A percentile compares a stretch with the other conserved stretches of the same genome.
These are phyloP conservation scores for Helianthus annuus DNA, from an alignment of 129 eudicot species.

Conservation along the genomic window DNA sequence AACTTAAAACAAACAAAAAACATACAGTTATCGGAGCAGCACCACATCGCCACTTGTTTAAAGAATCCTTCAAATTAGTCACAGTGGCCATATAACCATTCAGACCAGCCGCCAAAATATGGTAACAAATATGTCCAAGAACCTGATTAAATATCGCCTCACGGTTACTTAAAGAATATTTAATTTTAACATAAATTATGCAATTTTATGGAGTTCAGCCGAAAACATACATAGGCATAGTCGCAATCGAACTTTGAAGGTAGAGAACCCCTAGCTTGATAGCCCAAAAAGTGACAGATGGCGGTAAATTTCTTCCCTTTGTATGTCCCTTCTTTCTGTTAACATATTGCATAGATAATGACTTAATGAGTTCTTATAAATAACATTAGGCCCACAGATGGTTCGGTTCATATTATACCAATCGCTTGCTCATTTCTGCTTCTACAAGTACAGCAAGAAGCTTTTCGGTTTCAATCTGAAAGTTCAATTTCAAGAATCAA, in stretches of 20 bases:
- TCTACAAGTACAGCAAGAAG: slow-evolving; percentile 97
- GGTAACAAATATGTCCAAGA: slow-evolving; percentile 95
- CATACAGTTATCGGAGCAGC: slow-evolving; percentile 97
- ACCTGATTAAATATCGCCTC: slow-evolving; percentile 47
- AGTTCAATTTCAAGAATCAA: slow-evolving; percentile 15
- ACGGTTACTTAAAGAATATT: background rate
- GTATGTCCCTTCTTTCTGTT: slow-evolving; percentile 97
- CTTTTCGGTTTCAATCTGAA: slow-evolving; percentile 96
- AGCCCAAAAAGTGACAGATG: slow-evolving; percentile 97
- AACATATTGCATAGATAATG: slow-evolving; percentile 15
- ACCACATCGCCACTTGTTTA: slow-evolving; percentile 90
- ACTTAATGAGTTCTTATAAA: background rate
- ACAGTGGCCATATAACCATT: slow-evolving; percentile 97
- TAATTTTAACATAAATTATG: background rate
- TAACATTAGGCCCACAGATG: background rate
- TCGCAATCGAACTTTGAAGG: slow-evolving; percentile 97
- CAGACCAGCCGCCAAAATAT: slow-evolving; percentile 92
- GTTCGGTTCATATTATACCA: slow-evolving; percentile 48
- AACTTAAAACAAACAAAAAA: slow-evolving; percentile 4
- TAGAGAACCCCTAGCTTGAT: slow-evolving; percentile 96
- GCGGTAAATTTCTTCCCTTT: slow-evolving; percentile 97
- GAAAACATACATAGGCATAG: slow-evolving; percentile 78
- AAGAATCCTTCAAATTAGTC: slow-evolving; percentile 80
- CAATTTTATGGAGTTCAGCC: background rate
- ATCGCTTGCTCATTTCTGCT: slow-evolving; percentile 85